A percentile compares a stretch with the other conserved stretches of the same genome.
phyloP scores from a whole-genome alignment of 768 basidiomycete genomes.

The Lactarius trivialis region DNA sequence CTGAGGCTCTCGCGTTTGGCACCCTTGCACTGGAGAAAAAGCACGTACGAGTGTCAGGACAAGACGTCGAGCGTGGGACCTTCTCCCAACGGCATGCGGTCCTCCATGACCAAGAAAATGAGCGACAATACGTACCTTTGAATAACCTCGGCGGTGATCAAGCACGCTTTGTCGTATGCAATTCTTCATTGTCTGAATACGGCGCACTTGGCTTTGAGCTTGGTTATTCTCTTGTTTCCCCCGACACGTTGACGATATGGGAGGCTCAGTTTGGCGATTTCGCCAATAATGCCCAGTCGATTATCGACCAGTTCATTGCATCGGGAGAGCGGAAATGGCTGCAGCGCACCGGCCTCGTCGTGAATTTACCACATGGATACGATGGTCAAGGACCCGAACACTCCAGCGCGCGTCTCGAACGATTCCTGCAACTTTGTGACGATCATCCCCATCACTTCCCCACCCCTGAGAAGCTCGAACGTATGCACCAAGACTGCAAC shows the following conservation, averaged over 20 bases:
- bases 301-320: constrained; percentile 98
- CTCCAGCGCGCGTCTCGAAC: constrained; percentile 90
- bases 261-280: constrained; percentile 99
- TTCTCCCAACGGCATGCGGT: constrained; percentile 98
- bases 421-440: constrained; percentile 96
- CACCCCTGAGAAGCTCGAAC: constrained; percentile 77
- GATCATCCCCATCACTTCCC: constrained; percentile 94
- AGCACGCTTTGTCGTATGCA: constrained; percentile 91
- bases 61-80: constrained; percentile 97
- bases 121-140: constrained; percentile 83
- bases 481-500: constrained; percentile 98
- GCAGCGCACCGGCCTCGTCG: constrained; percentile 84
- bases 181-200: constrained; percentile 94
- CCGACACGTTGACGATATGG: constrained; percentile 90
- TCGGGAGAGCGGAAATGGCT: constrained; percentile 98
- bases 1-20: constrained; percentile 95
- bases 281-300: constrained; percentile 94
- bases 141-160: constrained; percentile 84
- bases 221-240: constrained; percentile 96
- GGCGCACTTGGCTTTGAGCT: constrained; percentile 96
- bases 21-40: constrained; percentile 87
- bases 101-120: constrained; percentile 91
- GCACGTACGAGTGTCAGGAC: constrained; percentile 92
- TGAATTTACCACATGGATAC: constrained; percentile 91
- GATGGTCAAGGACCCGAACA: constrained; percentile 99